A percentile compares a stretch with the other conserved stretches of the same genome.
Conservation (phyloP, 495 filamentous ascomycete genomes). For the Penicillium robsamsonii region DNA sequence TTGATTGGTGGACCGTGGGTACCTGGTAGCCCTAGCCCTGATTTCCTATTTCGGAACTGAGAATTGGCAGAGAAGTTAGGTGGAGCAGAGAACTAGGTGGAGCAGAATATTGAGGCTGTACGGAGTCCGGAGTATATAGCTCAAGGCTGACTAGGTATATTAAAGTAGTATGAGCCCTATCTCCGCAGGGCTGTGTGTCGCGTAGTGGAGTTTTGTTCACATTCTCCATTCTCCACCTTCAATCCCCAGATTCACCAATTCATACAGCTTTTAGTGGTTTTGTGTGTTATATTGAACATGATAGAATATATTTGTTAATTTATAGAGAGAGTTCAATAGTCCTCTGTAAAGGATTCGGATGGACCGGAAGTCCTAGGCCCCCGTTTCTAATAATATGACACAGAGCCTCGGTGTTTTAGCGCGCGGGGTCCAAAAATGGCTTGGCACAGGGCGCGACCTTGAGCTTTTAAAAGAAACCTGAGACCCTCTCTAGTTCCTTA, state of each 20-base stretch:
- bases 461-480: slow-evolving; percentile 8
- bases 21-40: slow-evolving; percentile 25
- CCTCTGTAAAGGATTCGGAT: neutral
- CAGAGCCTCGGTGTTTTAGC: slow-evolving; percentile 11
- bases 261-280: neutral
- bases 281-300: neutral
- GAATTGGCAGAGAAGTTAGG: neutral
- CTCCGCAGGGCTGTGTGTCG: slow-evolving; percentile 20
- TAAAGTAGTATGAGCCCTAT: neutral
- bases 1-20: slow-evolving; percentile 24
- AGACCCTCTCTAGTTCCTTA: neutral
- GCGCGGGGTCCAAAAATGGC: slow-evolving; percentile 24
- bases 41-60: slow-evolving; percentile 9
- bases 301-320: neutral
- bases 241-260: slow-evolving; percentile 16
- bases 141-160: neutral
- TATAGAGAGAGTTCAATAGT: too few relatives aligned
- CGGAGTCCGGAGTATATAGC: neutral
- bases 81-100: neutral
- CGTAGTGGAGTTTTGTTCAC: slow-evolving; percentile 13
- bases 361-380: neutral
- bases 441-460: slow-evolving; percentile 19
- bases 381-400: slow-evolving; percentile 6
- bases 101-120: neutral
- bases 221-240: slow-evolving; percentile 21